Evolutionary conservation across 805 yeast genomes (phyloP).

Genomic region (Cyberlindnera lachancei): DNA sequence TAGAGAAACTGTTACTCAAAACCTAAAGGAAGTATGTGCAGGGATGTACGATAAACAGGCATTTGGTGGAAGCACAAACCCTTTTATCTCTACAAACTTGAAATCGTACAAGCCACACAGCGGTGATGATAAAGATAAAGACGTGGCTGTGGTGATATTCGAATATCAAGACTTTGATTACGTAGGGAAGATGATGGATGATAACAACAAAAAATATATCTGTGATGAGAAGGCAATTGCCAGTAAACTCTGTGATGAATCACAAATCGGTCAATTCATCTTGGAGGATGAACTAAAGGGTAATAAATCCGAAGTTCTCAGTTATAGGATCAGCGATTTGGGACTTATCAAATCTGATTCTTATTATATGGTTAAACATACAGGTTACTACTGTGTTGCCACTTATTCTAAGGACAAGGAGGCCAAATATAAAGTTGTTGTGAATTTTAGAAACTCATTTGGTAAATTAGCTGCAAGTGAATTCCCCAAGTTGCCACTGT

Average conservation of each 20-base stretch:
- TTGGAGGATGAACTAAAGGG: conserved; percentile 35
- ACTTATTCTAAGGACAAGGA: conserved; percentile 39
- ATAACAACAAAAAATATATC: conserved; percentile 48
- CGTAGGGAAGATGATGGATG: conserved; percentile 47
- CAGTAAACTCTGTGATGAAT: conserved; percentile 44
- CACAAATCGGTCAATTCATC: conserved; percentile 57
- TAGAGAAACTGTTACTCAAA: conserved; percentile 41
- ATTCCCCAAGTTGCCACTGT: conserved; percentile 83
- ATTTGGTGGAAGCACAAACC: conserved; percentile 75
- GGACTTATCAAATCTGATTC: conserved; percentile 61
- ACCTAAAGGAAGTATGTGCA: conserved; percentile 63
- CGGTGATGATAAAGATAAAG: conserved; percentile 22
- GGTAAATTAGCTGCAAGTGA: conserved; percentile 88
- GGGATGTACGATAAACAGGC: conserved; percentile 86
- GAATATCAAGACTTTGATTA: conserved; percentile 72
- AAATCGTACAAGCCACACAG: conserved; percentile 21
- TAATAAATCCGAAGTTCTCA: conserved; percentile 46
- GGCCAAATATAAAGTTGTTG: conserved; percentile 49
- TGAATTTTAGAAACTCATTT: conserved; percentile 84
- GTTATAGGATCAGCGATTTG: conserved; percentile 44
- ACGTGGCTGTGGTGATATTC: conserved; percentile 65
- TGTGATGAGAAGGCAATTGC: conserved; percentile 70
- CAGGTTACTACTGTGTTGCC: conserved; percentile 91
- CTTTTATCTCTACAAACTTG: conserved; percentile 47
- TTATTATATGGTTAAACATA: conserved; percentile 56